These are phyloP conservation scores for Saturnispora halmiae DNA, from an alignment of 805 yeast genomes.

Conservation along the genomic window DNA sequence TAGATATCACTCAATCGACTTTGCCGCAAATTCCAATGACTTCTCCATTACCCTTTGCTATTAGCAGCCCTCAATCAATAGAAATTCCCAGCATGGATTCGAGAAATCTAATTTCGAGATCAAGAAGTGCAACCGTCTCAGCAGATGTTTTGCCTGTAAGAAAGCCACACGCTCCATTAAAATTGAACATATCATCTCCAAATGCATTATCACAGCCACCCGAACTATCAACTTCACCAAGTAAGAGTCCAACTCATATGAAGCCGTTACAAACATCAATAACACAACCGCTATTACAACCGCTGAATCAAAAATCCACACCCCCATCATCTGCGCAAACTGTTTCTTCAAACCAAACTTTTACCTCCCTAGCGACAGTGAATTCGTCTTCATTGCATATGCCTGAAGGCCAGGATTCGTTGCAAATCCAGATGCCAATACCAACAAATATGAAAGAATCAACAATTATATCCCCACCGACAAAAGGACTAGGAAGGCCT, in stretches of 20 bases:
- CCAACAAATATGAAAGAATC: constrained; percentile 39
- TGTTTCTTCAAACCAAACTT: no score
- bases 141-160: constrained; percentile 20
- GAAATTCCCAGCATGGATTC: constrained; percentile 63
- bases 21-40: no score
- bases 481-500: constrained; percentile 14
- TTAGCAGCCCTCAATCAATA: constrained; percentile 20
- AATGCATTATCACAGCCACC: constrained; percentile 21
- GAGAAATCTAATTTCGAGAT: constrained; percentile 14
- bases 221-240: constrained; percentile 26
- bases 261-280: constrained; percentile 39
- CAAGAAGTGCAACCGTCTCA: constrained; percentile 24
- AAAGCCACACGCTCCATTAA: constrained; percentile 30
- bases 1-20: no score
- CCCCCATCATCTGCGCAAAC: constrained; percentile 17
- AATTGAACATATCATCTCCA: constrained; percentile 41
- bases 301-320: constrained; percentile 36
- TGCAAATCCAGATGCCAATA: constrained; percentile 67
- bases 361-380: constrained; percentile 19
- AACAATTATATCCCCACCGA: constrained; percentile 9
- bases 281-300: constrained; percentile 41
- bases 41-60: background rate
- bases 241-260: constrained; percentile 34
- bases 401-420: constrained; percentile 18
- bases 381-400: background rate